phyloP scores from a whole-genome alignment of 116 monocot genomes.

The Dioscorea cayenensis region DNA sequence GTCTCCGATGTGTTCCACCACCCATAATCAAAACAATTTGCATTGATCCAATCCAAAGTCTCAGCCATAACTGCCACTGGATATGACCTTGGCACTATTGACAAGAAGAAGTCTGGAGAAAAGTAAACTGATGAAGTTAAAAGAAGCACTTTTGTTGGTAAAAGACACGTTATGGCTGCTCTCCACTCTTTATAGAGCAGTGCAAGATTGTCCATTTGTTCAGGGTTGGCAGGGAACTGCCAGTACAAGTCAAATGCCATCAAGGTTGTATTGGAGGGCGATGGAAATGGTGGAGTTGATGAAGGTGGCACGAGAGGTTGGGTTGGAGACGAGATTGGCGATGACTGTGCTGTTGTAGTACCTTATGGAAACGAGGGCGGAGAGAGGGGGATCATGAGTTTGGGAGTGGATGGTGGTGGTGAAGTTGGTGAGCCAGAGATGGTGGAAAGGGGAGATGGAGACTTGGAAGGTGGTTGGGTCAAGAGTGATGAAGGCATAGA shows the following conservation, averaged over 20 bases:
- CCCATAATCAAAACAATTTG: constrained; percentile 41
- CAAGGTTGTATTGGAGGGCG: constrained; percentile 22
- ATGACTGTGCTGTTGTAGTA: too few relatives aligned
- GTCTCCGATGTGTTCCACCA: constrained; percentile 30
- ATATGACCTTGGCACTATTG: constrained; percentile 14
- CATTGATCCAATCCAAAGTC: constrained; percentile 42
- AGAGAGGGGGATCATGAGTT: not conserved
- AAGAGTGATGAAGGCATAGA: constrained; percentile 25
- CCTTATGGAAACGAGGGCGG: not conserved
- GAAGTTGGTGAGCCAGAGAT: constrained; percentile 9
- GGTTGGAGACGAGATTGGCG: not conserved
- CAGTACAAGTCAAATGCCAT: constrained; percentile 42
- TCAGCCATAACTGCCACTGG: constrained; percentile 24
- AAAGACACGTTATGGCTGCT: constrained; percentile 4
- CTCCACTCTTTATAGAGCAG: not conserved
- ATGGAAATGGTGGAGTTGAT: constrained; percentile 29
- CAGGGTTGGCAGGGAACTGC: not conserved
- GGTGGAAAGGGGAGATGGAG: constrained; percentile 7
- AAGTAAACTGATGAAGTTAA: constrained; percentile 65
- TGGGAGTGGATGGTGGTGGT: constrained; percentile 3
- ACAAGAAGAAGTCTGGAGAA: constrained; percentile 13
- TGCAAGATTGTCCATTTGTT: not conserved
- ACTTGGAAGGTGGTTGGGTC: constrained; percentile 9
- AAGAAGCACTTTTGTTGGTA: not conserved
- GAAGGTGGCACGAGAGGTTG: constrained; percentile 20